phyloP scores from a whole-genome alignment of 768 basidiomycete species.

The Tricholoma terreum region DNA sequence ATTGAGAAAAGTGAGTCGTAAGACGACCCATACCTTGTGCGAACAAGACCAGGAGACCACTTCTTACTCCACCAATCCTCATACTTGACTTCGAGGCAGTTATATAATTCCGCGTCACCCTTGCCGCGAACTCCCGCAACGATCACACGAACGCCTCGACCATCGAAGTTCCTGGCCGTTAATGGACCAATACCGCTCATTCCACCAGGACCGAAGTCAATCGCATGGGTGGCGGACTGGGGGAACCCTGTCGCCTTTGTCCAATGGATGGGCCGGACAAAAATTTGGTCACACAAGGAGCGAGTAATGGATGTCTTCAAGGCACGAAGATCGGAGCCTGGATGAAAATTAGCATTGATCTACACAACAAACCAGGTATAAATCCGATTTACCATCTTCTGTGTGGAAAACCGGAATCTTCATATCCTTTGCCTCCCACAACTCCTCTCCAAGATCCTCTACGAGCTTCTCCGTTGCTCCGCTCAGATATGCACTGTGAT shows the following conservation, averaged over 20 bases:
- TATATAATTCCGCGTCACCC: constrained; percentile 84
- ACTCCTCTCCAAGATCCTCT: constrained; percentile 72
- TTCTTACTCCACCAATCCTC: constrained; percentile 93
- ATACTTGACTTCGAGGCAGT: constrained; percentile 56
- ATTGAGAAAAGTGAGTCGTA: background rate
- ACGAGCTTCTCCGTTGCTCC: constrained; percentile 75
- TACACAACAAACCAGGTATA: constrained; percentile 7
- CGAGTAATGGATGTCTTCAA: constrained; percentile 72
- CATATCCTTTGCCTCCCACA: constrained; percentile 70
- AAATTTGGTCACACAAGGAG: constrained; percentile 91
- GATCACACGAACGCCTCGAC: constrained; percentile 88
- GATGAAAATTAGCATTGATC: constrained; percentile 14
- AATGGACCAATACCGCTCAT: constrained; percentile 89
- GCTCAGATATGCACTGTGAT: constrained; percentile 84
- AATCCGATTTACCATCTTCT: constrained; percentile 68
- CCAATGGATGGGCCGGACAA: constrained; percentile 92
- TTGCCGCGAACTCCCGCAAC: constrained; percentile 89
- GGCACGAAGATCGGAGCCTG: constrained; percentile 83
- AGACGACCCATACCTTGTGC: constrained; percentile 67
- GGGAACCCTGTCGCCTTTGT: constrained; percentile 86
- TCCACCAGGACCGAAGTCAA: constrained; percentile 97
- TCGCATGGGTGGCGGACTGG: constrained; percentile 84
- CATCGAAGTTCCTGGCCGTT: constrained; percentile 87
- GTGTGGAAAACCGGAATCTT: constrained; percentile 89
- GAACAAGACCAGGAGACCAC: constrained; percentile 80